Evolutionary conservation across 1,139 yeast species (phyloP).

Genomic region (Yamadazyma atmosphaerica): DNA sequence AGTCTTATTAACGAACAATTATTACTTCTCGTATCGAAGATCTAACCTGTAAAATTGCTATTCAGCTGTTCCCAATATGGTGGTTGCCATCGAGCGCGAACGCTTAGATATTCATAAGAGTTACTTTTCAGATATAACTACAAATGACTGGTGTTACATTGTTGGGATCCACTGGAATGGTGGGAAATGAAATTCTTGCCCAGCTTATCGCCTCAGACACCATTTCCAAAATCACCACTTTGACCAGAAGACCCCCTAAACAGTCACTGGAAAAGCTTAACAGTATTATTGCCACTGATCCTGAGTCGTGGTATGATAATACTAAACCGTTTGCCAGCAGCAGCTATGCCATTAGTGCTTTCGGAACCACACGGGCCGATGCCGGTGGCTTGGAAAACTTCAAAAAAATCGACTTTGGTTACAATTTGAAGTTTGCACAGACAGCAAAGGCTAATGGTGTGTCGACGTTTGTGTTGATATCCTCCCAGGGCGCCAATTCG

Average conservation of each 20-base stretch:
- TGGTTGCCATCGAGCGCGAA: too few relatives aligned
- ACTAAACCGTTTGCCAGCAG: conserved; percentile 8
- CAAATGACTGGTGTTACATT: conserved; percentile 21
- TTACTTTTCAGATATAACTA: too few relatives aligned
- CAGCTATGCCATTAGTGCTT: conserved; percentile 29
- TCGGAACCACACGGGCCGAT: conserved; percentile 72
- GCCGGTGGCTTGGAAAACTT: conserved; percentile 63
- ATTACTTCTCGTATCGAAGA: too few relatives aligned
- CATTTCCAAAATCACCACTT: conserved; percentile 38
- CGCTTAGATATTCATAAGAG: too few relatives aligned
- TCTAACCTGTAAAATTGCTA: too few relatives aligned
- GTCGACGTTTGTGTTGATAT: conserved; percentile 61
- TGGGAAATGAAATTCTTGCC: conserved; percentile 50
- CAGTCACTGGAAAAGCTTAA: conserved; percentile 22
- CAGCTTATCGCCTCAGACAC: conserved; percentile 30
- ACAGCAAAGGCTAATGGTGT: conserved; percentile 70
- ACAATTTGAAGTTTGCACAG: conserved; percentile 62
- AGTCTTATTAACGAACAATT: too few relatives aligned
- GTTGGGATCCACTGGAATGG: conserved; percentile 66
- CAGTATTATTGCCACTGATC: conserved; percentile 36
- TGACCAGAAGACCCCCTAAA: conserved; percentile 43
- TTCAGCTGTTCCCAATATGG: too few relatives aligned
- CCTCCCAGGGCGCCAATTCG: conserved; percentile 58
- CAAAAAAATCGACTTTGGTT: conserved; percentile 66
- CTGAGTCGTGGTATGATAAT: conserved; percentile 38